Conservation (phyloP, 352 stramenopile genomes). For the Pythium scleroteichum region DNA sequence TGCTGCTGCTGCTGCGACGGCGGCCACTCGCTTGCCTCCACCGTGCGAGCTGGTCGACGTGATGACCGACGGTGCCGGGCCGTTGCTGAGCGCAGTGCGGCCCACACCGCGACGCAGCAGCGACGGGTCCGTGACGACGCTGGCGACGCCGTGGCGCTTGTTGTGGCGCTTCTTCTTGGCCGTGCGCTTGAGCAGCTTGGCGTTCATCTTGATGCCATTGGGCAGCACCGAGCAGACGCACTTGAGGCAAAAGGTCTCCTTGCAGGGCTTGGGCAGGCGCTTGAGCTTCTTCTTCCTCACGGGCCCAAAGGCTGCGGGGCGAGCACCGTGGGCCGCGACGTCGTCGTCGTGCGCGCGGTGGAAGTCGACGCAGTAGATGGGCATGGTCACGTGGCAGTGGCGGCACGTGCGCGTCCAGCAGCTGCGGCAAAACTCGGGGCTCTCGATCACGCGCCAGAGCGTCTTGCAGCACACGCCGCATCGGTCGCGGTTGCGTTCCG, state of each 20-base stretch:
- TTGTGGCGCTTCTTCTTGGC: conserved; percentile 53
- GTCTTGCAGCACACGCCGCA: conserved; percentile 67
- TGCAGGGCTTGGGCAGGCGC: conserved; percentile 42
- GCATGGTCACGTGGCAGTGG: conserved; percentile 62
- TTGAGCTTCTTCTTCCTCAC: conserved; percentile 8
- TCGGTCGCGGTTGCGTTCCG: conserved; percentile 29
- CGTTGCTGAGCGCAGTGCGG: conserved; percentile 7
- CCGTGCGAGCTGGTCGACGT: conserved; percentile 3
- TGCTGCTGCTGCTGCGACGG: not conserved
- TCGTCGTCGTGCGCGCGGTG: conserved; percentile 40
- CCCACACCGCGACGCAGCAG: conserved; percentile 19
- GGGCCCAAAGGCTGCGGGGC: not conserved
- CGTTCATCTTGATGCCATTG: conserved; percentile 62
- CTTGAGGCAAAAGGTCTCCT: conserved; percentile 73
- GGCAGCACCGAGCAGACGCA: conserved; percentile 74
- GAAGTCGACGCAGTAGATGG: conserved; percentile 75
- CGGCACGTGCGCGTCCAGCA: conserved; percentile 73
- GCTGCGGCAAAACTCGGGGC: conserved; percentile 51
- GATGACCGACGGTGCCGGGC: conserved; percentile 7
- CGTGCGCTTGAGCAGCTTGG: conserved; percentile 57
- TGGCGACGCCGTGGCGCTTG: conserved; percentile 21
- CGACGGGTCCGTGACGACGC: conserved; percentile 25
- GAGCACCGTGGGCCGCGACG: not conserved
- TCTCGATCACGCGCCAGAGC: conserved; percentile 54
- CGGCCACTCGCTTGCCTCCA: not conserved